These are phyloP conservation scores for Sicyos baderoa DNA, from an alignment of 306 rosid genomes.

Conservation along the genomic window DNA sequence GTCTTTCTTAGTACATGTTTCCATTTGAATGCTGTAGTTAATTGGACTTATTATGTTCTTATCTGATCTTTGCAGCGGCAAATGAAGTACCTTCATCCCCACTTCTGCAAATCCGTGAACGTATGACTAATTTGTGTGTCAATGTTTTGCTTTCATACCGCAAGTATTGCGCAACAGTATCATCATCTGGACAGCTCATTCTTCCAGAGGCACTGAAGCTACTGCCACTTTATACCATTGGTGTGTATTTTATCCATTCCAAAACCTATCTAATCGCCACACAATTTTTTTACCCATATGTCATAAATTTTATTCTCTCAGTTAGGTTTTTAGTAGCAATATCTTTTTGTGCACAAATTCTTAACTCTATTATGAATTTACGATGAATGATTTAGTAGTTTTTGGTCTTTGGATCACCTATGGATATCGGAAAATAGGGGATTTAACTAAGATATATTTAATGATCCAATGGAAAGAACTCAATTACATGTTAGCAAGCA, in stretches of 20 bases:
- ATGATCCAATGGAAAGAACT: not conserved
- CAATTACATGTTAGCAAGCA: not conserved
- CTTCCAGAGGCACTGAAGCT: slow-evolving; percentile 99
- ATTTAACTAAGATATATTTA: not conserved
- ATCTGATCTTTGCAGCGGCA: slow-evolving; percentile 52
- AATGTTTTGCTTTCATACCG: slow-evolving; percentile 79
- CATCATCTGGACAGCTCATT: slow-evolving; percentile 96
- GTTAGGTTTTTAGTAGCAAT: not conserved
- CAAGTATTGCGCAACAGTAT: slow-evolving; percentile 89
- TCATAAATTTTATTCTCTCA: not conserved
- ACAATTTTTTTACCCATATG: too few relatives aligned
- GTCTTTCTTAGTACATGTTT: not conserved
- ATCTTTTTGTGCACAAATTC: not conserved
- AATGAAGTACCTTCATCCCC: slow-evolving; percentile 69
- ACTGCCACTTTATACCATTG: slow-evolving; percentile 85
- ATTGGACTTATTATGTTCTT: not conserved
- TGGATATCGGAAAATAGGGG: not conserved
- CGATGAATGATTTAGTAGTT: not conserved
- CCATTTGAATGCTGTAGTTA: slow-evolving; percentile 3
- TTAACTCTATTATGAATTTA: not conserved
- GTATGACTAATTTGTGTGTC: slow-evolving; percentile 78
- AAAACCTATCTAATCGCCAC: not conserved
- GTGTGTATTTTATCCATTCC: slow-evolving; percentile 29
- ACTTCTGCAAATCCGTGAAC: slow-evolving; percentile 73
- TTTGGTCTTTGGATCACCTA: not conserved